Conservation (phyloP, 176 grass and related monocot species). For the Cenchrus purpureus region DNA sequence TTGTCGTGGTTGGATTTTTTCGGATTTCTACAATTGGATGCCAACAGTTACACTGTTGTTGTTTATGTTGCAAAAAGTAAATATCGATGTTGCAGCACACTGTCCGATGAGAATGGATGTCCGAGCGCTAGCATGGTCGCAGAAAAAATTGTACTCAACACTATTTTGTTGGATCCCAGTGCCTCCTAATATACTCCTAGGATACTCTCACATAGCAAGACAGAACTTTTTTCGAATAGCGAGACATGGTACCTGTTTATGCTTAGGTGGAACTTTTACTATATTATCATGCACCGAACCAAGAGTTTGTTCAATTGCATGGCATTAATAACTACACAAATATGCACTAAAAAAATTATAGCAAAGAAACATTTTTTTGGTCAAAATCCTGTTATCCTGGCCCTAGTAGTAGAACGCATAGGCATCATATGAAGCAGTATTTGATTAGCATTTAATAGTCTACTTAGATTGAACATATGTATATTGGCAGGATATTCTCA, state of each 20-base stretch:
- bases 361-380: background rate
- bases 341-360: background rate
- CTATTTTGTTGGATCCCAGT: background rate
- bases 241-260: background rate
- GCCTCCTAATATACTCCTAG: background rate
- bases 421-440: background rate
- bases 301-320: background rate
- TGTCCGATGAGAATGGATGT: no score
- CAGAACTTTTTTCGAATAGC: background rate
- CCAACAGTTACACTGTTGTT: no score
- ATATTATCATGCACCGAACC: background rate
- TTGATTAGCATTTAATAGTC: slow-evolving; percentile 10
- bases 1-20: no score
- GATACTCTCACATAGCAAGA: background rate
- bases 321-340: background rate
- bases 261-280: background rate
- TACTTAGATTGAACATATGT: background rate
- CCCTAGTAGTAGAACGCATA: background rate
- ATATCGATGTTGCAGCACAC: no score
- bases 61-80: no score
- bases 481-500: background rate
- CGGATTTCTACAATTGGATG: no score
- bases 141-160: background rate
- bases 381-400: background rate
- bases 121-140: no score